Conservation (phyloP, 441 rosid species). For the Bruguiera hainesii region DNA sequence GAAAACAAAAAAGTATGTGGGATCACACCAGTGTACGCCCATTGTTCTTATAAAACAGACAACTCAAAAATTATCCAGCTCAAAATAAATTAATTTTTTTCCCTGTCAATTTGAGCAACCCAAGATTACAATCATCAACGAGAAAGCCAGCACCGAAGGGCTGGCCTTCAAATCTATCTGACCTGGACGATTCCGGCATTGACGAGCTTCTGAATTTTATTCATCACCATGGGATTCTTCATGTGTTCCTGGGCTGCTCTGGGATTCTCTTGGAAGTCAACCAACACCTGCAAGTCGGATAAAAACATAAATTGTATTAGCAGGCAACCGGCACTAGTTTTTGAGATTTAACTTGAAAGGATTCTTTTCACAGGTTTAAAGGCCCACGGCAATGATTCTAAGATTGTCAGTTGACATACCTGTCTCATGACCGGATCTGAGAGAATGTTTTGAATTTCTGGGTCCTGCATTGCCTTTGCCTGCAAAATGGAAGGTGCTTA, state of each 20-base stretch:
- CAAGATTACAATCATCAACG: constrained; percentile 14
- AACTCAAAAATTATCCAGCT: constrained; percentile 9
- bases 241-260: constrained; percentile 81
- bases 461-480: constrained; percentile 95
- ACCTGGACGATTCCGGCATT: constrained; percentile 91
- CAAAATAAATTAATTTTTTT: constrained; percentile 10
- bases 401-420: constrained; percentile 31
- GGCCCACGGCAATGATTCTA: background rate
- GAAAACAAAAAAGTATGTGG: no score
- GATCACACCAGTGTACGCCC: no score
- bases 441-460: constrained; percentile 84
- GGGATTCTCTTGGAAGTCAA: constrained; percentile 89
- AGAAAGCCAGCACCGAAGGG: background rate
- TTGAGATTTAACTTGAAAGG: background rate
- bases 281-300: constrained; percentile 50
- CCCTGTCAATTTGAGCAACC: background rate
- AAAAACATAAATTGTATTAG: background rate
- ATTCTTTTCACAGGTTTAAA: background rate
- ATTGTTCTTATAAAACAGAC: no score
- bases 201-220: constrained; percentile 85
- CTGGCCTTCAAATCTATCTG: constrained; percentile 26
- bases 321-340: background rate
- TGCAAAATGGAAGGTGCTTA: constrained; percentile 25
- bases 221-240: constrained; percentile 92
- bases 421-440: constrained; percentile 98